Percentiles rank a stretch among this genome's conserved stretches.
Evolutionary conservation across 1,139 yeast genomes (phyloP).

Genomic region (Geotrichum histeridarum): DNA sequence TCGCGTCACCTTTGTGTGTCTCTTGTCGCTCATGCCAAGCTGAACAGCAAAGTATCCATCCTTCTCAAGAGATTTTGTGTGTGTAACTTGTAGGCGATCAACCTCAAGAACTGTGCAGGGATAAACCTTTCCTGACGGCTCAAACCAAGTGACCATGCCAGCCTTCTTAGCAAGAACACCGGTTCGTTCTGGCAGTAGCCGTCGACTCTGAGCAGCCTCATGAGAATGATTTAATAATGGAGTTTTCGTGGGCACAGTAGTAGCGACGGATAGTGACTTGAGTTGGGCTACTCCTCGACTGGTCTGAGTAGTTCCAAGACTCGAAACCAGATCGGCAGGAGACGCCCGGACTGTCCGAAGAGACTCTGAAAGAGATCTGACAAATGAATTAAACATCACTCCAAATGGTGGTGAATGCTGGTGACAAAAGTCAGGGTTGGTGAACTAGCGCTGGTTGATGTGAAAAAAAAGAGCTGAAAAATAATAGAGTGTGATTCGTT

Average conservation of each 20-base stretch:
- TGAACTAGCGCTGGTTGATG: conserved; percentile 9
- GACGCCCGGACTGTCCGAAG: neutral
- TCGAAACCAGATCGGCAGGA: conserved; percentile 8
- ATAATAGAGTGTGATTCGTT: conserved; percentile 4
- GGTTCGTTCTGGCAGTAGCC: conserved; percentile 65
- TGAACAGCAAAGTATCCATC: conserved; percentile 85
- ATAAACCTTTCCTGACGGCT: conserved; percentile 62
- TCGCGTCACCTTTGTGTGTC: conserved; percentile 56
- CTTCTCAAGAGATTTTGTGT: conserved; percentile 58
- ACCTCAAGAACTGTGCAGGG: conserved; percentile 74
- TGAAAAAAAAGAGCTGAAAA: conserved; percentile 4
- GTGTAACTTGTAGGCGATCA: conserved; percentile 80
- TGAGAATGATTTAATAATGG: conserved; percentile 38
- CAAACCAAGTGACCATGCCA: conserved; percentile 87
- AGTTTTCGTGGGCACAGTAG: conserved; percentile 30
- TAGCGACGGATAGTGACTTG: conserved; percentile 33
- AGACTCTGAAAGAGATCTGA: conserved; percentile 10
- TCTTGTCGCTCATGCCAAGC: conserved; percentile 76
- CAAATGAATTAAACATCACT: conserved; percentile 8
- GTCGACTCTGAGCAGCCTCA: conserved; percentile 46
- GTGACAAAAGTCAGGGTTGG: conserved; percentile 3
- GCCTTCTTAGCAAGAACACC: conserved; percentile 79
- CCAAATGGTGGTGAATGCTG: neutral
- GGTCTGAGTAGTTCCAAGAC: conserved; percentile 14
- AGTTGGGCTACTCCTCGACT: conserved; percentile 32